Evolutionary conservation across 495 filamentous ascomycete genomes (phyloP).

Genomic region (Aspergillus hancockii): DNA sequence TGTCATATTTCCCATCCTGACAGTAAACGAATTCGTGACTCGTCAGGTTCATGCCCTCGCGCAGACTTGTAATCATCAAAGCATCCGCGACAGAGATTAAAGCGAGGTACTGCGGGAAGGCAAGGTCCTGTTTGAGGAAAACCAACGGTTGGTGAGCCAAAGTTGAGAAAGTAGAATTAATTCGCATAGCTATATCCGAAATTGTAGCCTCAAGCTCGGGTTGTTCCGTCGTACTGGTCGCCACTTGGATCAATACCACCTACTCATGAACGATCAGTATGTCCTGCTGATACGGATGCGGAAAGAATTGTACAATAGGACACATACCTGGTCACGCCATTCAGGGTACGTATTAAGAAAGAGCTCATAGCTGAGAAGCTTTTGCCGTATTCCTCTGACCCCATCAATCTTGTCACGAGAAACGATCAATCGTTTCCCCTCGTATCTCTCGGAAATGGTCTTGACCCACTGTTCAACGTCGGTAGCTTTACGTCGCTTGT

Average conservation of each 20-base stretch:
- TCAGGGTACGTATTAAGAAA: constrained; percentile 92
- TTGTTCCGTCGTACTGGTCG: constrained; percentile 83
- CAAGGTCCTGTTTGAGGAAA: constrained; percentile 93
- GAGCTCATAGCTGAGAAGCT: constrained; percentile 87
- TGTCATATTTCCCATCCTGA: constrained; percentile 75
- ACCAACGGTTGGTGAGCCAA: constrained; percentile 87
- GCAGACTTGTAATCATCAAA: constrained; percentile 87
- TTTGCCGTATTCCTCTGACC: constrained; percentile 86
- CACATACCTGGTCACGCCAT: constrained; percentile 69
- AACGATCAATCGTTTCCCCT: constrained; percentile 84
- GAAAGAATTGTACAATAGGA: constrained; percentile 2
- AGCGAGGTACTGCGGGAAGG: constrained; percentile 85
- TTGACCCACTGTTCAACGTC: constrained; percentile 77
- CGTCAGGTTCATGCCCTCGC: constrained; percentile 94
- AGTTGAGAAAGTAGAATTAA: constrained; percentile 85
- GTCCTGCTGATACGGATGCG: constrained; percentile 1
- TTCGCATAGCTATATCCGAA: constrained; percentile 87
- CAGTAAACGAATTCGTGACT: constrained; percentile 91
- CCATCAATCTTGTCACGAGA: constrained; percentile 90
- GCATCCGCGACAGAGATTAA: constrained; percentile 85
- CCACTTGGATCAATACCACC: constrained; percentile 89
- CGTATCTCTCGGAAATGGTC: constrained; percentile 75
- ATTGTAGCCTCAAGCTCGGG: constrained; percentile 82
- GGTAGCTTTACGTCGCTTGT: constrained; percentile 66
- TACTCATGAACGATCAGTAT: constrained; percentile 16